phyloP scores from a whole-genome alignment of 2,329 filamentous ascomycete species.

The Knoxdaviesia capensis region DNA sequence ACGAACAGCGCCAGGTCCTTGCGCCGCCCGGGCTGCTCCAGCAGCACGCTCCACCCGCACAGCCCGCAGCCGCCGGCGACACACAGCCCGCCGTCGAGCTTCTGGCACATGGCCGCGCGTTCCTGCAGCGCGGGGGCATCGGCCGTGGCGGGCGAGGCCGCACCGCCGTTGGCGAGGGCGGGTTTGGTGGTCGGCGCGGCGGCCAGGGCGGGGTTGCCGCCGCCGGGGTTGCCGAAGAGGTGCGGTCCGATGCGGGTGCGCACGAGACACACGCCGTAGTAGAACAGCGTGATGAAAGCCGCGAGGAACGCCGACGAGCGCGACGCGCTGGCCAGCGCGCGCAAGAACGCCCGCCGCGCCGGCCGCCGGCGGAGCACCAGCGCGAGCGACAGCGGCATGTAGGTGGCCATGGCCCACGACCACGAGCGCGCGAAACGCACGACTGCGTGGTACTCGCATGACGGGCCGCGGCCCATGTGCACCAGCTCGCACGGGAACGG shows the following conservation, averaged over 20 bases:
- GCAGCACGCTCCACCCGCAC: slow-evolving; percentile 65
- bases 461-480: slow-evolving; percentile 57
- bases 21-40: slow-evolving; percentile 44
- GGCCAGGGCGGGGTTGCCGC: too few relatives aligned
- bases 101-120: slow-evolving; percentile 12
- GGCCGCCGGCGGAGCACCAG: slow-evolving; percentile 32
- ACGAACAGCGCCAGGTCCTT: slow-evolving; percentile 69
- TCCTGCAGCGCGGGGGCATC: slow-evolving; percentile 17
- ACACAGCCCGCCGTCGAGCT: slow-evolving; percentile 43
- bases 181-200: too few relatives aligned
- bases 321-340: slow-evolving; percentile 37
- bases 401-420: slow-evolving; percentile 55
- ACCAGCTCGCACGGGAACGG: slow-evolving; percentile 72
- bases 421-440: slow-evolving; percentile 49
- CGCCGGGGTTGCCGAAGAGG: slow-evolving; percentile 26
- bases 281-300: slow-evolving; percentile 59
- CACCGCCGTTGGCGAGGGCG: too few relatives aligned
- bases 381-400: slow-evolving; percentile 55
- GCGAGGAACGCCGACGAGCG: slow-evolving; percentile 63
- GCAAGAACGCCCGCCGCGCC: slow-evolving; percentile 22
- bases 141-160: slow-evolving; percentile 5
- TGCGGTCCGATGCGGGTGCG: slow-evolving; percentile 54
- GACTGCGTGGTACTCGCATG: slow-evolving; percentile 54
- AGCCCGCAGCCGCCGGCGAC: slow-evolving; percentile 51
- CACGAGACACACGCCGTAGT: slow-evolving; percentile 65